A percentile compares a stretch with the other conserved stretches of the same genome.
Evolutionary conservation across 805 yeast species (phyloP).

Genomic region (Helenozyma rhizophorensis): DNA sequence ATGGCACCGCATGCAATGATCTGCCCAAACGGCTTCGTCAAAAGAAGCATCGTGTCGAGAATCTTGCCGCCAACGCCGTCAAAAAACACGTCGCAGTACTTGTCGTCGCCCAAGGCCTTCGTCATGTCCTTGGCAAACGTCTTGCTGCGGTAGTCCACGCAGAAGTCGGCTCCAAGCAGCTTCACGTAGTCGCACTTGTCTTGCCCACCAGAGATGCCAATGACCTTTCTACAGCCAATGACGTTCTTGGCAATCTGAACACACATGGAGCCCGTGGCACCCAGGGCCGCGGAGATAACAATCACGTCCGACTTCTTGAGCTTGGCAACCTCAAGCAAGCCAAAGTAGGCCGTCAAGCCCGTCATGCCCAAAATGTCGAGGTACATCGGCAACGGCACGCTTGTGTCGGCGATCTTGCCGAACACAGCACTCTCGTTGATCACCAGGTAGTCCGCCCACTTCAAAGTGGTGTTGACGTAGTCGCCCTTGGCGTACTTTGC

Average conservation of each 20-base stretch:
- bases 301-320: constrained; percentile 42
- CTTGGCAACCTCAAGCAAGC: constrained; percentile 45
- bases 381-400: constrained; percentile 38
- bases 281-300: constrained; percentile 62
- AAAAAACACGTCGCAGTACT: constrained; percentile 17
- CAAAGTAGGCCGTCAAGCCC: constrained; percentile 57
- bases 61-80: constrained; percentile 24
- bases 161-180: constrained; percentile 48
- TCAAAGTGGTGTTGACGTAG: constrained; percentile 29
- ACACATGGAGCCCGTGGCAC: constrained; percentile 61
- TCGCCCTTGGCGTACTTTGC: constrained; percentile 40
- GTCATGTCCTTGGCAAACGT: constrained; percentile 4
- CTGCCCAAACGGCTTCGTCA: constrained; percentile 26
- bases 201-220: constrained; percentile 58
- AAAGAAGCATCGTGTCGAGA: constrained; percentile 16
- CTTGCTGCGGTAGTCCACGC: constrained; percentile 43
- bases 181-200: constrained; percentile 52
- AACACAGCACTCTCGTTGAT: constrained; percentile 20
- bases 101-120: constrained; percentile 2
- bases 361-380: constrained; percentile 52
- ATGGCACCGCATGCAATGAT: constrained; percentile 61
- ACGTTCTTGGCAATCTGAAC: constrained; percentile 54
- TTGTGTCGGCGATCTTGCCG: constrained; percentile 22
- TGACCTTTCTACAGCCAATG: constrained; percentile 48
- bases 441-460: constrained; percentile 47